These are phyloP conservation scores for Vicia sativa DNA, from an alignment of 306 rosid species.

Conservation along the genomic window DNA sequence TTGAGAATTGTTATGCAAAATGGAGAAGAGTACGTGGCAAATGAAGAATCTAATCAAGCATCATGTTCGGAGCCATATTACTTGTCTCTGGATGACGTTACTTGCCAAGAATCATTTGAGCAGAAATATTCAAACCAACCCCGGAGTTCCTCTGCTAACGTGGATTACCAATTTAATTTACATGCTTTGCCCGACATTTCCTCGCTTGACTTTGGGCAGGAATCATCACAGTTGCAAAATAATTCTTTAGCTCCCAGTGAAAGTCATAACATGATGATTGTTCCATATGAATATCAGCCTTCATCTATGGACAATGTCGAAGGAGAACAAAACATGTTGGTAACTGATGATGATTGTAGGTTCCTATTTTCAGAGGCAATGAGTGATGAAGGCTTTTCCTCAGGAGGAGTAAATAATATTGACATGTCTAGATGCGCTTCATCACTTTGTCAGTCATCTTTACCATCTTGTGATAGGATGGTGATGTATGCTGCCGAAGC, in stretches of 20 bases:
- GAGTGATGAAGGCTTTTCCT: conserved; percentile 51
- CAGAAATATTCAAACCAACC: conserved; percentile 62
- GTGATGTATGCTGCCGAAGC: conserved; percentile 40
- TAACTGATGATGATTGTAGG: conserved; percentile 87
- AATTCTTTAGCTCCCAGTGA: conserved; percentile 53
- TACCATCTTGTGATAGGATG: conserved; percentile 29
- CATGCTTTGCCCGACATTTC: conserved; percentile 59
- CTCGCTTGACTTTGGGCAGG: conserved; percentile 58
- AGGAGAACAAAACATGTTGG: conserved; percentile 54
- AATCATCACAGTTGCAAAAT: conserved; percentile 54
- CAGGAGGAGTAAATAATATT: conserved; percentile 47
- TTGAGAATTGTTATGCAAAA: conserved; percentile 51
- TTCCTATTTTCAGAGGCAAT: conserved; percentile 72
- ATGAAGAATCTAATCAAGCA: conserved; percentile 60
- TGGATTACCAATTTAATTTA: conserved; percentile 52
- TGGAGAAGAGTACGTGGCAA: conserved; percentile 55
- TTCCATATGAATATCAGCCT: conserved; percentile 50
- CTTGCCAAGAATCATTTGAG: conserved; percentile 49
- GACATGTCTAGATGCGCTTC: conserved; percentile 56
- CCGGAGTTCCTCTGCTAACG: conserved; percentile 48
- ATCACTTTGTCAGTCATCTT: conserved; percentile 53
- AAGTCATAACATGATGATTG: conserved; percentile 48
- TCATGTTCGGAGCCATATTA: conserved; percentile 75
- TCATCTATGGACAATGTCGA: conserved; percentile 52
- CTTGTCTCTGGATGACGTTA: conserved; percentile 62